Base-by-base conservation (phyloP, 2,329 filamentous ascomycete genomes). In the Claviceps sp. region DNA sequence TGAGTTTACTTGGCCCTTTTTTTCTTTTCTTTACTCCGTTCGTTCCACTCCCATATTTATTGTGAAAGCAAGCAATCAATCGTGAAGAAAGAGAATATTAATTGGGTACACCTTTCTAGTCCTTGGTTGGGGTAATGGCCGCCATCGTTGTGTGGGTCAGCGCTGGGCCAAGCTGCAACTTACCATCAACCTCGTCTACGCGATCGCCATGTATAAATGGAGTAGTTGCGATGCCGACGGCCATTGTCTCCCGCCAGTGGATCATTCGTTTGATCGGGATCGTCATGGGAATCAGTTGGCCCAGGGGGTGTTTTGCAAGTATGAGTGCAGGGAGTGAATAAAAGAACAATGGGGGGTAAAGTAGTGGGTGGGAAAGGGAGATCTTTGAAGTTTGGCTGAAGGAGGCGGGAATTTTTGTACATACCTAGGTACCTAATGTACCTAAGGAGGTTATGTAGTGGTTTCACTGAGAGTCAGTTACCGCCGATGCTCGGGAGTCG, bases 81-180 rank as follows among this genome's bases (percentile, higher is more conserved):
- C 20, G 20, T 20, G 14, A 45, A n/a, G n/a, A 40, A n/a, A n/a
- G 7, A n/a, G 6, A 40, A n/a, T 5, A 24, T 26, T 20, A 8
- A 20, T 13, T 13, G 4, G 13, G 7, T 2, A 22, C 18, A 5
- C 13, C 40, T 5, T 6, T 9, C 2, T 26, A 57, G 55, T 52
- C 37, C 26, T 57, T 24, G 56, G 54, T 45, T 58, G 56, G 55
- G 56, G 55, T 6, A 22, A 18, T 16, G 56, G 56, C 9, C 48
- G 48, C 11, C 55, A 58, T 48, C 56, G 52, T 2, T 58, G 55
- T 47, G 20, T 48, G 5, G 56, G 55, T n/a, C 52, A 47, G 38
- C 55, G 56, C 16, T 57, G 53, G 51, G 56, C 51, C 8, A 58
- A 58, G 54, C 26, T 58, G 22, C 56, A 58, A 30, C 49, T 56